Base-by-base conservation (phyloP, 2,329 filamentous ascomycete species). In the Calonectria multiphialidica region DNA sequence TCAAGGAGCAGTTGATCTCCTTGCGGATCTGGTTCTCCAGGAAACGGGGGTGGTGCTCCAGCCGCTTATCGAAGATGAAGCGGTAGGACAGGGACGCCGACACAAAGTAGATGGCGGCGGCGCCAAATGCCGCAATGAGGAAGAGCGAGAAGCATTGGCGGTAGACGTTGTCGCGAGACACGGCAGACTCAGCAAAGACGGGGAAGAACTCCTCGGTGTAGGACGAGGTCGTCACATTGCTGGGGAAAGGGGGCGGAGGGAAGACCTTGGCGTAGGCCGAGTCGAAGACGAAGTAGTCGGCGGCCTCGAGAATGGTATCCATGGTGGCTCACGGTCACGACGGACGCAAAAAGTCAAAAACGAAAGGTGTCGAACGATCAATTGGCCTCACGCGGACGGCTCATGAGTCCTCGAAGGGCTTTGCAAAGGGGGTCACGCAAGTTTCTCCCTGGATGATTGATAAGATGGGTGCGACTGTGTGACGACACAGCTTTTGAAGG, bases 31-130 rank as follows among this genome's bases (percentile, higher is more conserved):
- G 86, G 80, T 87, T 87, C 81, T 86, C 83, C 66, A 88, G 81
- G 79, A 87, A 88, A 70, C 85, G 83, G 23, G 86, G 86, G 76
- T 88, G 86, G 74, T 87, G 78, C 77, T 86, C 84, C 63, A 86
- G 81, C 15, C 85, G 83, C 18, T 83, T 81, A 77, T 88, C 86
- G 72, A 87, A 88, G 68, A 96, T 86, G 84, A 94, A 91, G 83
- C 92, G 84, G 84, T 95, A 96, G 40, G 93, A 95, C 16, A 94
- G 85, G 44, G 90, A 88, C 28, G 93, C 91, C 81, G 91, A 93
- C 75, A 92, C 76, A 81, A 93, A 93, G 87, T 95, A 95, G 37
- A 82, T 77, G 45, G 74, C 49, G 16, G 82, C 80, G 66, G 83
- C 84, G 68, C 84, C 85, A 37, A 85, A 66, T 73, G 84, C 82